These are phyloP conservation scores for Thalassiosira hispida DNA, from an alignment of 352 stramenopile genomes.

Conservation along the genomic window DNA sequence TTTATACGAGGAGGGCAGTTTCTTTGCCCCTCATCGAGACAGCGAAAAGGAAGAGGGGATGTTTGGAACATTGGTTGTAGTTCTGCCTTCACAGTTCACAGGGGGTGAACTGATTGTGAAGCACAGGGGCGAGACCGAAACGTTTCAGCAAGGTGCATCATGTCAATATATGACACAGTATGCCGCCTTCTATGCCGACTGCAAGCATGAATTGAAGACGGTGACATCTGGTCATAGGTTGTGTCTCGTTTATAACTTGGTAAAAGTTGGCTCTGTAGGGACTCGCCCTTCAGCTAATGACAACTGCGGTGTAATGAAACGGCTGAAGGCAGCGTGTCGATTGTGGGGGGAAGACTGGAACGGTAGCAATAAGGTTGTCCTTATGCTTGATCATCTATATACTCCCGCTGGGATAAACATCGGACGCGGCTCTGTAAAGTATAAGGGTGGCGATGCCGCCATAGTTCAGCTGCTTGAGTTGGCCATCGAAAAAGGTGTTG, in stretches of 20 bases:
- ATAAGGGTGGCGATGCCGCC: conserved; percentile 25
- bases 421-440: conserved; percentile 1
- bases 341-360: conserved; percentile 14
- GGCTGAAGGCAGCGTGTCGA: conserved; percentile 4
- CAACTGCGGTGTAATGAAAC: conserved; percentile 19
- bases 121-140: conserved; percentile 10
- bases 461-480: conserved; percentile 22
- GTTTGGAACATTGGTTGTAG: conserved; percentile 39
- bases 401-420: conserved; percentile 23
- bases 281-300: neutral
- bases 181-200: conserved; percentile 50
- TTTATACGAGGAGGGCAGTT: conserved; percentile 36
- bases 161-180: conserved; percentile 10
- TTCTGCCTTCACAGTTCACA: conserved; percentile 33
- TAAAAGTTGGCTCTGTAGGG: conserved; percentile 19
- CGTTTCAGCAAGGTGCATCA: conserved; percentile 1
- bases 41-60: conserved; percentile 38
- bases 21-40: conserved; percentile 38
- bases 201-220: conserved; percentile 42
- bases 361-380: conserved; percentile 24
- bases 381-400: conserved; percentile 37
- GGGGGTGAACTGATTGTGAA: conserved; percentile 24
- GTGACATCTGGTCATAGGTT: conserved; percentile 37
- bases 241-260: conserved; percentile 32
- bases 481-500: conserved; percentile 24